Evolutionary conservation across 2,329 filamentous ascomycete genomes (phyloP).

Genomic region (Xylariomycetidae sp.): DNA sequence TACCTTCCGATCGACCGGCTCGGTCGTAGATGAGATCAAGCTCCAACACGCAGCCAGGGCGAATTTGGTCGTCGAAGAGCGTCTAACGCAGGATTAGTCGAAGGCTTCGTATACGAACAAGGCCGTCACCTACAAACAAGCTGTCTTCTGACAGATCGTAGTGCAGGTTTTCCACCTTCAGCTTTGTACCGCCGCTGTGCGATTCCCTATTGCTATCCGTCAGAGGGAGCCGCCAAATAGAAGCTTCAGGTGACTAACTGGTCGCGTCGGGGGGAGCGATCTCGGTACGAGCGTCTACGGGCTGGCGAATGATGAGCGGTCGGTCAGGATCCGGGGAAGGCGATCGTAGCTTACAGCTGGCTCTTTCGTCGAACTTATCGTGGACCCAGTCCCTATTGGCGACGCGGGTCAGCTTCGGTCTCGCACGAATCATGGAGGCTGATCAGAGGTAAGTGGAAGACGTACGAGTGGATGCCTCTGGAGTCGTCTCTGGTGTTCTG

Average conservation of each 20-base stretch:
- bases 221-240: too few relatives aligned
- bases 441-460: too few relatives aligned
- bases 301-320: constrained; percentile 15
- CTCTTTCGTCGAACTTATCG: constrained; percentile 79
- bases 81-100: constrained; percentile 48
- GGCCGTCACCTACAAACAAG: constrained; percentile 46
- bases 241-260: too few relatives aligned
- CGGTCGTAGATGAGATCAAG: constrained; percentile 77
- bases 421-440: background rate
- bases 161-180: constrained; percentile 85
- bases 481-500: constrained; percentile 51
- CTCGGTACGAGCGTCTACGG: constrained; percentile 20
- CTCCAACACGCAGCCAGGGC: constrained; percentile 62
- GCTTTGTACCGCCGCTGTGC: constrained; percentile 62
- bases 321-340: constrained; percentile 4
- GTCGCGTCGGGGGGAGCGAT: constrained; percentile 34
- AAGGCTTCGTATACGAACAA: constrained; percentile 32
- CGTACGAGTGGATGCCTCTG: constrained; percentile 66
- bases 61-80: constrained; percentile 71
- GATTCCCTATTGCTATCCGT: too few relatives aligned
- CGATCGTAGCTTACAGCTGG: constrained; percentile 39
- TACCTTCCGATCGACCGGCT: constrained; percentile 79
- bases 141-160: constrained; percentile 71
- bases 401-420: constrained; percentile 17
- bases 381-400: constrained; percentile 83